Base-by-base conservation (phyloP, 768 basidiomycete genomes). In the Sporobolomyces pararoseus region DNA sequence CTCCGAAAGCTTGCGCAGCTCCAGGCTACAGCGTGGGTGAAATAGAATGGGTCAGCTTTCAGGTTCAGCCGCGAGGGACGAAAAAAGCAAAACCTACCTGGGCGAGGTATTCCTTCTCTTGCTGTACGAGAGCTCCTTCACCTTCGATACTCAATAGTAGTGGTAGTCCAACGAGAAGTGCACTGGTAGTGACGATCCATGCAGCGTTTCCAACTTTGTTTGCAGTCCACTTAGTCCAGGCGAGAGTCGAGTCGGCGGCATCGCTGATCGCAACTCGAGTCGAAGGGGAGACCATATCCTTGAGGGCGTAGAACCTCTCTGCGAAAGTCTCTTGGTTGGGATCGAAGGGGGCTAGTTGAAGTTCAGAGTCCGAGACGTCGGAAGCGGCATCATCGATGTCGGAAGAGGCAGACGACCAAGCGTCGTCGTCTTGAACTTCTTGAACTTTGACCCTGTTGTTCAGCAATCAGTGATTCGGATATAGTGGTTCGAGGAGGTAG, bases 101-200 rank as follows among this genome's bases (percentile, higher is more conserved):
- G 0, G 62, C 68, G 55, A 68, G 25, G 57, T 57, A 74, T 81
- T 97, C 93, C 81, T 89, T 88, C 81, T 98, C 96, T 81, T 97
- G 93, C 54, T 88, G 87, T 16, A 92, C 88, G 66, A 95, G 85
- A 81, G 93, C 92, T 63, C 90, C 89, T 82, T 99, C 96, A 81
- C 96, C 95, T 81, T 99, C 96, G 76, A 98, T 83, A 70, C 87
- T 88, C 75, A 98, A 84, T 7, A 94, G 92, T 71, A 98, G 84
- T 39, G 96, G 96, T 46, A 99, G 83, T 19, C 91, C 96, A 58
- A 99, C 88, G 73, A 99, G 86, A 63, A 99, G 83, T 1, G 94
- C 93, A 51, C 89, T 90, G 13, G 95, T 98, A 63, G 91, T 93
- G 78, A 97, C 83, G 71, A 96, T 84, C 96, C 96, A 99, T 65